These are phyloP conservation scores for Penicillium corylophilum DNA, from an alignment of 2,329 filamentous ascomycete species.

Conservation along the genomic window DNA sequence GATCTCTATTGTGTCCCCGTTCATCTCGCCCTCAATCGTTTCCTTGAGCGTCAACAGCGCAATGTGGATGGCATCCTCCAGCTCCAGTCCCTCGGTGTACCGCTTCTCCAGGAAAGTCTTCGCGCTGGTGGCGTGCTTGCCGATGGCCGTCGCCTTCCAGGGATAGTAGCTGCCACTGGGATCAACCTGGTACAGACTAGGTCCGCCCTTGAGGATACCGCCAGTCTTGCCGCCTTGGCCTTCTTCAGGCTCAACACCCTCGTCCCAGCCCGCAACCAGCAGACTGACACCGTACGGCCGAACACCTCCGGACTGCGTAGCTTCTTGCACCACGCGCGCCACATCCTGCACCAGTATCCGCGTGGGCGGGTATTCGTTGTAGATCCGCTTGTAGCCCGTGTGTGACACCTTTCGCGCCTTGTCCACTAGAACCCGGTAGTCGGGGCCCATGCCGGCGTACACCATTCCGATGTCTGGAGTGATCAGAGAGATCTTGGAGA, in stretches of 20 bases:
- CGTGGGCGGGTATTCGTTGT: conserved; percentile 99
- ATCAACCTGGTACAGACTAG: conserved; percentile 97
- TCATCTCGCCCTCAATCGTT: conserved; percentile 99
- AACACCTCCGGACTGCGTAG: conserved; percentile 96
- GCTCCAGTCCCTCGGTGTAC: conserved; percentile 93
- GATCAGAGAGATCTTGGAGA: conserved; percentile 96
- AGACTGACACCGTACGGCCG: conserved; percentile 94
- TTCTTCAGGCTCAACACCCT: conserved; percentile 91
- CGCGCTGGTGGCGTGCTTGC: conserved; percentile 95
- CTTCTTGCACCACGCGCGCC: conserved; percentile 96
- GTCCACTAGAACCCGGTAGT: conserved; percentile 96
- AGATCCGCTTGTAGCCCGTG: conserved; percentile 98
- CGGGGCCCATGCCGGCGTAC: conserved; percentile 97
- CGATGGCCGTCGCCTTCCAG: conserved; percentile 98
- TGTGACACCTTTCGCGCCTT: conserved; percentile 97
- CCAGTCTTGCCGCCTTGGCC: conserved; percentile 77
- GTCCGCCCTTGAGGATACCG: conserved; percentile 90
- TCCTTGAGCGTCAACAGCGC: conserved; percentile 96
- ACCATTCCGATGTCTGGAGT: conserved; percentile 99
- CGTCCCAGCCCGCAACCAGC: conserved; percentile 95
- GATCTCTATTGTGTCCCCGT: conserved; percentile 96
- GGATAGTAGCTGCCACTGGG: conserved; percentile 99
- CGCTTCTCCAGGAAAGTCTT: conserved; percentile 99
- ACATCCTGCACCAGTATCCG: conserved; percentile 99
- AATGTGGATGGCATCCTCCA: conserved; percentile 98